These are phyloP conservation scores for Cenchrus americanus DNA, from an alignment of 176 grass and related monocot species.

Conservation along the genomic window DNA sequence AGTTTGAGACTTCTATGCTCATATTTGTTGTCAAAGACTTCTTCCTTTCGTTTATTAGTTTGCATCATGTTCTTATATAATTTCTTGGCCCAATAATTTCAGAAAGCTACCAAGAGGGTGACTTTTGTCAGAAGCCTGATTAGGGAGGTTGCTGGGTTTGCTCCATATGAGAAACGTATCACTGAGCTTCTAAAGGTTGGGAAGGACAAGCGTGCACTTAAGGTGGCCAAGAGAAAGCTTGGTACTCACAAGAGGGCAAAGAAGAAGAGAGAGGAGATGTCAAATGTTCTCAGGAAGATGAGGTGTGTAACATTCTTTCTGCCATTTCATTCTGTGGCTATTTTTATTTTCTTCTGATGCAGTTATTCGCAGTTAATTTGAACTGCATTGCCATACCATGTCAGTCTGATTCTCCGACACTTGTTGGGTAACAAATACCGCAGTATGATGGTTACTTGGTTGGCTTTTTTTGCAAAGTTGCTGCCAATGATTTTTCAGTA, in stretches of 20 bases:
- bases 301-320: slow-evolving; percentile 25
- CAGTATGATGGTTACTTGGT: background rate
- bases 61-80: background rate
- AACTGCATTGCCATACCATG: background rate
- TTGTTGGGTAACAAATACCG: background rate
- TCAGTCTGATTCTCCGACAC: background rate
- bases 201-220: slow-evolving; percentile 67
- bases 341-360: background rate
- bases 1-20: background rate
- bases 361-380: background rate
- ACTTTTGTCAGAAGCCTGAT: slow-evolving; percentile 56
- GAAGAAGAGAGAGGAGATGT: slow-evolving; percentile 78
- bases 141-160: slow-evolving; percentile 67
- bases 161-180: slow-evolving; percentile 63
- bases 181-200: slow-evolving; percentile 78
- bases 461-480: background rate
- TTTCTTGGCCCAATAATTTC: background rate
- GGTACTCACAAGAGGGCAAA: slow-evolving; percentile 78
- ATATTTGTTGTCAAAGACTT: background rate
- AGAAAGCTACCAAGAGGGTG: slow-evolving; percentile 63
- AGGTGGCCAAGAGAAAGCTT: slow-evolving; percentile 66
- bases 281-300: slow-evolving; percentile 63
- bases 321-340: background rate
- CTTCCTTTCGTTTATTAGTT: background rate
- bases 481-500: background rate